A percentile compares a stretch with the other conserved stretches of the same genome.
Evolutionary conservation across 2,329 filamentous ascomycete genomes (phyloP).

Genomic region (Cercospora zeae-maydis): DNA sequence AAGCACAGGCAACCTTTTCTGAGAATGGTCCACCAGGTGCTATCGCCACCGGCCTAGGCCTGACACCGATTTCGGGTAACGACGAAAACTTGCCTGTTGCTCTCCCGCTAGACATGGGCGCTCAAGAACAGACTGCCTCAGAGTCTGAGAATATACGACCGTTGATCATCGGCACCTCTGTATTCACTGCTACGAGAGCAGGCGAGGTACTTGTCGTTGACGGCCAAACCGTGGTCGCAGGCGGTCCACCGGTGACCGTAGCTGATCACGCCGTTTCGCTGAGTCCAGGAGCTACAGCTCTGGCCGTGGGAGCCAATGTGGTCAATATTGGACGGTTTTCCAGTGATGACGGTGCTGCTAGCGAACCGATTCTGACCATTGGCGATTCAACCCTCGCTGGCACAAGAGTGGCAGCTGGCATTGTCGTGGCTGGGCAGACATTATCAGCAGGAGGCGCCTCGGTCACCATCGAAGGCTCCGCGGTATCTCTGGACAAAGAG

Average conservation of each 20-base stretch:
- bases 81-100: neutral
- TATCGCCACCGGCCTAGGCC: constrained; percentile 17
- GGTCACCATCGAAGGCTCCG: constrained; percentile 37
- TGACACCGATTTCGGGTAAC: neutral
- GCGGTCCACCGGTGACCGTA: constrained; percentile 32
- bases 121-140: neutral
- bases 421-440: constrained; percentile 32
- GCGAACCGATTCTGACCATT: constrained; percentile 9
- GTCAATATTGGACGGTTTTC: neutral
- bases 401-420: constrained; percentile 15
- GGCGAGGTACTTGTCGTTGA: constrained; percentile 26
- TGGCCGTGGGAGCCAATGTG: constrained; percentile 35
- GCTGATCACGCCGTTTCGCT: constrained; percentile 36
- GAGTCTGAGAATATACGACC: neutral
- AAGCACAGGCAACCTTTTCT: constrained; percentile 15
- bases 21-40: constrained; percentile 3
- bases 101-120: neutral
- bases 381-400: constrained; percentile 23
- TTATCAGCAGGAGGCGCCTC: constrained; percentile 29
- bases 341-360: neutral
- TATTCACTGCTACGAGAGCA: constrained; percentile 23
- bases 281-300: constrained; percentile 37
- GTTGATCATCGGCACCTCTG: constrained; percentile 21
- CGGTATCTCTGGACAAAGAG: constrained; percentile 33
- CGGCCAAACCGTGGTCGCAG: constrained; percentile 30